Evolutionary conservation across 2,329 filamentous ascomycete species (phyloP).

Genomic region (Colletotrichum australisinense): DNA sequence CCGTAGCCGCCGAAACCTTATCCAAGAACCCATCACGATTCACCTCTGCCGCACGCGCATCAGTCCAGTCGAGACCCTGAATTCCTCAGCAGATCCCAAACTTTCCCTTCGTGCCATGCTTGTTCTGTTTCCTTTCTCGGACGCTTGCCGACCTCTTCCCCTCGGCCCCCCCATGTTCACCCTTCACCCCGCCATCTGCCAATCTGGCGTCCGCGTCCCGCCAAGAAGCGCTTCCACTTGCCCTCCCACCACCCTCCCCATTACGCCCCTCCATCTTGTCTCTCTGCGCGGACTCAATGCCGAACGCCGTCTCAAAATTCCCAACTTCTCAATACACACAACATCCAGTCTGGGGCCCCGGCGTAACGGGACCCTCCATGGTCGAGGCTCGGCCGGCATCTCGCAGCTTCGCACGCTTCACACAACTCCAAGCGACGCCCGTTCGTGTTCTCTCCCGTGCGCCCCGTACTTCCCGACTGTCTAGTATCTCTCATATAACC

Average conservation of each 20-base stretch:
- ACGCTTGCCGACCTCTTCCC: not conserved
- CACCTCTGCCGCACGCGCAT: not conserved
- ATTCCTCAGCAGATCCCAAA: not conserved
- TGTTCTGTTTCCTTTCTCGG: not conserved
- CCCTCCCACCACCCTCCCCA: not conserved
- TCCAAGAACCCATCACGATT: not conserved
- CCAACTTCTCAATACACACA: not conserved
- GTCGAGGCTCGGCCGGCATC: slow-evolving; percentile 2
- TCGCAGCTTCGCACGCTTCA: not conserved
- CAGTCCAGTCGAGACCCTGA: not conserved
- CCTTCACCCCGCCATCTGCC: slow-evolving; percentile 8
- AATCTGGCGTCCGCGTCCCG: not conserved
- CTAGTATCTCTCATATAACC: slow-evolving; percentile 17
- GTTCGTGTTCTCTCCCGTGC: slow-evolving; percentile 1
- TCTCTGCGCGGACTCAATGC: slow-evolving; percentile 17
- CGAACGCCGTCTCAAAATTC: slow-evolving; percentile 18
- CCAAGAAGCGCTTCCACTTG: slow-evolving; percentile 31
- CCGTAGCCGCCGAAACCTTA: not conserved
- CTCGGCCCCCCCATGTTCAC: not conserved
- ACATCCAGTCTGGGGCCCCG: not conserved
- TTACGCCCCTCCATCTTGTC: not conserved
- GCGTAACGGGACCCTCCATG: slow-evolving; percentile 1
- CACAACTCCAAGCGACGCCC: slow-evolving; percentile 31
- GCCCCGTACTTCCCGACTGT: not conserved
- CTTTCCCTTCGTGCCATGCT: not conserved